Evolutionary conservation across 495 filamentous ascomycete species (phyloP), one percentile per base, ranked within the genome.

Genomic region (Extremus antarcticus): DNA sequence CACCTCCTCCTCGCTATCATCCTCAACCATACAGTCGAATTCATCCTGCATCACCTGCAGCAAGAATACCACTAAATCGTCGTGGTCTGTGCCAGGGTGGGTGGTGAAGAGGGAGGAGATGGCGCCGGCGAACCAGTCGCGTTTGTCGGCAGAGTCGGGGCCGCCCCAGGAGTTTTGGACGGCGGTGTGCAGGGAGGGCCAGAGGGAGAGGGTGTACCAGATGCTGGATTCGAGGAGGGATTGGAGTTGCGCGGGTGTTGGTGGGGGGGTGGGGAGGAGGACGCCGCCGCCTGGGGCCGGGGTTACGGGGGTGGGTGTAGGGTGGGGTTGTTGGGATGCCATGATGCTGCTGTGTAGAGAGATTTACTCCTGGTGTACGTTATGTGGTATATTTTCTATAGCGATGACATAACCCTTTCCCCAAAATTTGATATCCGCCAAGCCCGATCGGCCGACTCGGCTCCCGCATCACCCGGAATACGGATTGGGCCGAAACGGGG

Each of bases 31-130:
- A 35, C 90, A 84, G 48, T 92, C 88, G 66, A 96, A 98, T 70
- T 98, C 91, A 70, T 96, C 94, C 57, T 84, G 79, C 85, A 98
- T 90, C 20, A 90, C 85, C 61, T 95, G 86, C 24, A 94, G 70
- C 50, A 97, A 72, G 13, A 88, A 80, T 43, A 80, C 76, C 71
- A 97, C 92, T 32, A 97, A 68, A 60, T 95, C 88, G 43, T 84
- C 79, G n/a, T 77, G 74, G 60, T 95, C 86, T 25, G 85, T 88
- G 54, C 90, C 86, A 22, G 87, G 80, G 8, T 25, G 50, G 23
- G 80, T 76, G 0, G 69, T 66, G 49, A 96, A 79, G 63, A 95
- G 82, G 9, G 95, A 89, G 54, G 86, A 87, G 62, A 96, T 77
- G 16, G 84, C 83, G 64, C 90, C 90, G 48, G 86, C 90, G 63